These are phyloP conservation scores for Pleurotus sapidus DNA, from an alignment of 768 basidiomycete genomes.

Conservation along the genomic window DNA sequence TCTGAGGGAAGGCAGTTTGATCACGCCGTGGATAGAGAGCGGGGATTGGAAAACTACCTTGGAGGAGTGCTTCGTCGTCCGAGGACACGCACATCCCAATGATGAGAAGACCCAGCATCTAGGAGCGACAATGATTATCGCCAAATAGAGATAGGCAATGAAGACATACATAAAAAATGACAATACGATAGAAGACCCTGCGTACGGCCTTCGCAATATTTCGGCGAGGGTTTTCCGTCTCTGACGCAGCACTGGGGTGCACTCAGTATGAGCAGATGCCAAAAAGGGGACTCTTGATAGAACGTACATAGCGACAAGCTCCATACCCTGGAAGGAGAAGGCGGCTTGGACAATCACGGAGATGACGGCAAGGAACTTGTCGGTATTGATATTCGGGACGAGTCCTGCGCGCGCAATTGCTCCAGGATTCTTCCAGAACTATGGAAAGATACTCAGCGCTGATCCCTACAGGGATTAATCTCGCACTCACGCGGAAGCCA, in stretches of 20 bases:
- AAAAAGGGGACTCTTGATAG: not conserved
- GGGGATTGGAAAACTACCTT: conserved; percentile 18
- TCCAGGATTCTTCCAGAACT: conserved; percentile 77
- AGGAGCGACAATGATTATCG: not conserved
- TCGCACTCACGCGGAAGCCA: conserved; percentile 54
- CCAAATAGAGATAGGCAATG: too few relatives aligned
- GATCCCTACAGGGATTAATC: not conserved
- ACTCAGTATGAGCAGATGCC: conserved; percentile 1
- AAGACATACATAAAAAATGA: conserved; percentile 79
- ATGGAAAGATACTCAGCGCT: not conserved
- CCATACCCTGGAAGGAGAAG: conserved; percentile 78
- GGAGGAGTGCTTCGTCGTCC: conserved; percentile 50
- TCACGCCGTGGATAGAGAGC: not conserved
- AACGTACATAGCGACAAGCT: conserved; percentile 60
- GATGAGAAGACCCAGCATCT: conserved; percentile 68
- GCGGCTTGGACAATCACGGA: conserved; percentile 48
- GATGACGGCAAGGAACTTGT: conserved; percentile 43
- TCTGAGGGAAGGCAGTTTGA: conserved; percentile 13
- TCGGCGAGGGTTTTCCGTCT: conserved; percentile 72
- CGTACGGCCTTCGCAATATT: conserved; percentile 75
- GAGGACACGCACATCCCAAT: conserved; percentile 79
- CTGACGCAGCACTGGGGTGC: conserved; percentile 59
- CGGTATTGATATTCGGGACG: conserved; percentile 37
- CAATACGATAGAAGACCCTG: conserved; percentile 76
- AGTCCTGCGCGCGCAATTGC: conserved; percentile 39